These are phyloP conservation scores for Margaritispora aquatica DNA, from an alignment of 495 filamentous ascomycete genomes.

Conservation along the genomic window DNA sequence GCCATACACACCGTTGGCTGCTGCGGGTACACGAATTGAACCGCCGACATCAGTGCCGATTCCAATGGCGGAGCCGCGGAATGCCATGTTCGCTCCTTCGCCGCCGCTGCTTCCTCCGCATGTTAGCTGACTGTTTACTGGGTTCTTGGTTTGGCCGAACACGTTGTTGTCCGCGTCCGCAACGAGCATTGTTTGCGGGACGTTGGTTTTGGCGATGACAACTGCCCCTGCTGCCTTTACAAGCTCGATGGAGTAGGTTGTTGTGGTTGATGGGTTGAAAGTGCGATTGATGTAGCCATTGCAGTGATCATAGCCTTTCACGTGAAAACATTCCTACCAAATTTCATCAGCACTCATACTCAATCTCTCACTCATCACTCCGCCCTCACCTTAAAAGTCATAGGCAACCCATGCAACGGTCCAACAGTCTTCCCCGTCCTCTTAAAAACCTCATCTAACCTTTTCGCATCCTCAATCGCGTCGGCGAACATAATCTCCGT, in stretches of 20 bases:
- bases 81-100: constrained; percentile 40
- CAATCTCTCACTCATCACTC: constrained; percentile 16
- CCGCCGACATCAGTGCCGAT: constrained; percentile 69
- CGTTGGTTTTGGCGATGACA: constrained; percentile 58
- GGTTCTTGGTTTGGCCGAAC: constrained; percentile 58
- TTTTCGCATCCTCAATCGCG: constrained; percentile 47
- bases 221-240: constrained; percentile 49
- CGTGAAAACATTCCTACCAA: constrained; percentile 39
- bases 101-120: constrained; percentile 56
- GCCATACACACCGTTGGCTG: constrained; percentile 48
- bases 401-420: constrained; percentile 58
- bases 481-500: constrained; percentile 57
- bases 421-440: constrained; percentile 43
- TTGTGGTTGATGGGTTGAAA: constrained; percentile 37
- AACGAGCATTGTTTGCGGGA: constrained; percentile 45
- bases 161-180: constrained; percentile 54
- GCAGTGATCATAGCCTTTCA: constrained; percentile 26
- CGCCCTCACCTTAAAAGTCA: constrained; percentile 56
- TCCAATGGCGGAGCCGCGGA: constrained; percentile 32
- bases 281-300: constrained; percentile 46
- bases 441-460: constrained; percentile 46
- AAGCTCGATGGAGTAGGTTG: constrained; percentile 33
- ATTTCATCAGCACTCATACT: background rate
- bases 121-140: constrained; percentile 46
- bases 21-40: constrained; percentile 52